A percentile compares a stretch with the other conserved stretches of the same genome.
Evolutionary conservation across 2,329 filamentous ascomycete genomes (phyloP).

Genomic region (Dactylellina parvicollis): DNA sequence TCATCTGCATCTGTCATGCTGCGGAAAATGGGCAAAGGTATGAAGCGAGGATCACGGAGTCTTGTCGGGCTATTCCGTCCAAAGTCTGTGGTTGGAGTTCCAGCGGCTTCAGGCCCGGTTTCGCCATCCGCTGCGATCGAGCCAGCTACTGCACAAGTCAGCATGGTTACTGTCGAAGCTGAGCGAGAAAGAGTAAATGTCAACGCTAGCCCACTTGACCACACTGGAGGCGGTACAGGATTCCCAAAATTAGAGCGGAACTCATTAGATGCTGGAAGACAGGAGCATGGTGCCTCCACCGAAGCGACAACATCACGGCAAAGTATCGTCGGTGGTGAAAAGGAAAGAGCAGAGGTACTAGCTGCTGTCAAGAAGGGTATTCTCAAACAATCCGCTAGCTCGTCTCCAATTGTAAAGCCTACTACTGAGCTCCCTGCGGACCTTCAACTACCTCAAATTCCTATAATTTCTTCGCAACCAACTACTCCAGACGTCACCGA

Average conservation of each 20-base stretch:
- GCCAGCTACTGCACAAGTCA: conserved; percentile 82
- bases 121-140: conserved; percentile 63
- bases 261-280: conserved; percentile 72
- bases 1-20: conserved; percentile 94
- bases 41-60: conserved; percentile 92
- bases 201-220: conserved; percentile 74
- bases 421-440: conserved; percentile 65
- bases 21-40: conserved; percentile 97
- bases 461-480: conserved; percentile 39
- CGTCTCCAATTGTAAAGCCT: conserved; percentile 74
- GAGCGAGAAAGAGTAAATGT: conserved; percentile 86
- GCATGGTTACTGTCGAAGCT: conserved; percentile 94
- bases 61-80: conserved; percentile 94
- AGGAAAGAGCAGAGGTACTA: conserved; percentile 87
- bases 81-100: conserved; percentile 85
- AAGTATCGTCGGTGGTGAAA: conserved; percentile 90
- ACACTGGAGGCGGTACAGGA: conserved; percentile 76
- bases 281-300: conserved; percentile 53
- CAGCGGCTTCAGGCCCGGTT: conserved; percentile 74
- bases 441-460: conserved; percentile 67
- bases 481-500: conserved; percentile 34
- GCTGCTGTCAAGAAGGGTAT: conserved; percentile 95
- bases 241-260: conserved; percentile 87
- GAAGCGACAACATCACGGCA: conserved; percentile 71
- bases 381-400: conserved; percentile 82